These are phyloP conservation scores for Theileria annulata DNA, from an alignment of 169 alveolate species.

Conservation along the genomic window DNA sequence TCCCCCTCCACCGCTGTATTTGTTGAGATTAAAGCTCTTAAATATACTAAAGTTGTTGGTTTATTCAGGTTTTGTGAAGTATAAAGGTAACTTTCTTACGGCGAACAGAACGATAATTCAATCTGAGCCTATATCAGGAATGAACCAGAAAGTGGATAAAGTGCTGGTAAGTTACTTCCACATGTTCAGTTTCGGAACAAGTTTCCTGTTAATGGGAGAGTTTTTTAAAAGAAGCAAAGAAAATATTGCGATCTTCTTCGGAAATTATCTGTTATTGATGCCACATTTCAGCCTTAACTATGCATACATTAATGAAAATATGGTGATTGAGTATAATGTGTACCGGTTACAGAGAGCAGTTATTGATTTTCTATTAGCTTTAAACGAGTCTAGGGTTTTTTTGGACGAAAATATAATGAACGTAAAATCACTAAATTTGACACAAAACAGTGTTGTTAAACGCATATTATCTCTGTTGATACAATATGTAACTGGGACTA, in stretches of 20 bases:
- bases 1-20: conserved; percentile 58
- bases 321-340: conserved; percentile 28
- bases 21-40: conserved; percentile 32
- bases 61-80: background rate
- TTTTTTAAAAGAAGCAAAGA: conserved; percentile 40
- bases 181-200: conserved; percentile 20
- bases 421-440: background rate
- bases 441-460: conserved; percentile 19
- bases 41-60: conserved; percentile 6
- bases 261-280: conserved; percentile 23
- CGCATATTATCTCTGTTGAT: conserved; percentile 31
- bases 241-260: conserved; percentile 28
- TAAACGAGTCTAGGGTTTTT: conserved; percentile 20
- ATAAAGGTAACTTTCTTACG: conserved; percentile 5
- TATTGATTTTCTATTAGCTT: conserved; percentile 17
- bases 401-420: conserved; percentile 25
- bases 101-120: conserved; percentile 6
- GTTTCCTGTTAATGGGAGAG: conserved; percentile 43
- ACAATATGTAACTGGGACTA: conserved; percentile 40
- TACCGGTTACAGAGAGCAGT: conserved; percentile 44
- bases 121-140: conserved; percentile 8
- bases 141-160: conserved; percentile 17
- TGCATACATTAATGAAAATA: conserved; percentile 6
- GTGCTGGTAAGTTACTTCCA: conserved; percentile 21
- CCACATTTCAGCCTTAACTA: conserved; percentile 42